Evolutionary conservation across 2,329 filamentous ascomycete species (phyloP).

Genomic region (Trichoderma harzianum): DNA sequence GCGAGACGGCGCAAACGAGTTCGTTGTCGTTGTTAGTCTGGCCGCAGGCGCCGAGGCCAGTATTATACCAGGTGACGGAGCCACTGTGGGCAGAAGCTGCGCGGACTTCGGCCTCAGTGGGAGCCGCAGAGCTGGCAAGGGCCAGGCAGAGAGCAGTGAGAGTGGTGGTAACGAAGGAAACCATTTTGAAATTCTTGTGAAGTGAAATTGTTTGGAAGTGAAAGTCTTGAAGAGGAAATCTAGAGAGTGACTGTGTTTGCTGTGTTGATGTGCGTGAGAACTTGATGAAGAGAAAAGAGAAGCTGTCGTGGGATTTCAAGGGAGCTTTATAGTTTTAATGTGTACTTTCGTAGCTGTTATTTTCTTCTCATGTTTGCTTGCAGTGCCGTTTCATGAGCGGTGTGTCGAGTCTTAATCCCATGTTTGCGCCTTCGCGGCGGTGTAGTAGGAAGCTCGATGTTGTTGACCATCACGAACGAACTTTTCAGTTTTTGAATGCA

Average conservation of each 20-base stretch:
- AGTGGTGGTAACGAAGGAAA: constrained; percentile 2
- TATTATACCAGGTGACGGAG: constrained; percentile 54
- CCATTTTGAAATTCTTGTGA: constrained; percentile 1
- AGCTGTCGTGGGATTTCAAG: neutral
- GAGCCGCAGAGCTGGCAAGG: constrained; percentile 10
- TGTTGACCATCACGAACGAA: neutral
- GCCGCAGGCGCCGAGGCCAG: constrained; percentile 68
- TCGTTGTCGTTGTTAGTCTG: constrained; percentile 51
- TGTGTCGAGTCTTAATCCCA: neutral
- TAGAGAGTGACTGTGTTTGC: neutral
- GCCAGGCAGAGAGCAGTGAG: constrained; percentile 12
- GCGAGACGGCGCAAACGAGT: constrained; percentile 63
- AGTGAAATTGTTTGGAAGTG: neutral
- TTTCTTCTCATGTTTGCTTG: neutral
- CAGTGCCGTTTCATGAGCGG: neutral
- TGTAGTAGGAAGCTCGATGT: neutral
- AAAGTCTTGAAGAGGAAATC: neutral
- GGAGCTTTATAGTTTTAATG: constrained; percentile 5
- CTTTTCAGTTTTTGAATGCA: neutral
- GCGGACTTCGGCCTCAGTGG: neutral
- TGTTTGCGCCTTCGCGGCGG: neutral
- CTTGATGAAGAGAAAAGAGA: constrained; percentile 2
- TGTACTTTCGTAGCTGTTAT: neutral
- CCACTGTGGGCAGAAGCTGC: constrained; percentile 10
- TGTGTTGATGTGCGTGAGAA: neutral